Conservation (phyloP, 305 asterid genomes). For the Solanum hybrid region DNA sequence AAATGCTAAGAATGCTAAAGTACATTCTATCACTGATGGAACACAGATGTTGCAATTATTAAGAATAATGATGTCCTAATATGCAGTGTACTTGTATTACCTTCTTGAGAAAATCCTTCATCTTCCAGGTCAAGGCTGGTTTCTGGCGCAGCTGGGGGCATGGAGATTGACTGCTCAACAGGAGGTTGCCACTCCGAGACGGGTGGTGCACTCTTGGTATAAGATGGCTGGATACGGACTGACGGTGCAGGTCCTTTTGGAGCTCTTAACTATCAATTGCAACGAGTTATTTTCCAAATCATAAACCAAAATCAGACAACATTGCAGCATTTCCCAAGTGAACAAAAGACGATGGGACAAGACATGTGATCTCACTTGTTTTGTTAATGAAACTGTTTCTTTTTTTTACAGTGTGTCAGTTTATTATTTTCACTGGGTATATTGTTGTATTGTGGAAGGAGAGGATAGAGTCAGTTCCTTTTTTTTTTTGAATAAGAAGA, state of each 20-base stretch:
- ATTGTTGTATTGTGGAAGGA: neutral
- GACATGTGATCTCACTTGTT: neutral
- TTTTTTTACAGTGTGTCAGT: neutral
- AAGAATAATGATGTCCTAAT: neutral
- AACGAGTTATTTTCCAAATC: constrained; percentile 7
- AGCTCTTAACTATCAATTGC: constrained; percentile 39
- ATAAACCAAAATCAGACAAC: constrained; percentile 2
- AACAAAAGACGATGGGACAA: neutral
- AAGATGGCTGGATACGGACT: constrained; percentile 33
- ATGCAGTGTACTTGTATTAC: neutral
- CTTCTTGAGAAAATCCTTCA: constrained; percentile 27
- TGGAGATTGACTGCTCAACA: constrained; percentile 22
- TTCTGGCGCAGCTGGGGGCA: neutral
- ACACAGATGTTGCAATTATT: neutral
- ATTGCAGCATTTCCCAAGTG: neutral
- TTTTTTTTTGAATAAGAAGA: neutral
- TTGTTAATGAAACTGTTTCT: neutral
- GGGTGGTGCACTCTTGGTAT: constrained; percentile 37
- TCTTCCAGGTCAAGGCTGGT: constrained; percentile 26
- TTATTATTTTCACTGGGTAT: neutral
- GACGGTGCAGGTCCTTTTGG: constrained; percentile 52
- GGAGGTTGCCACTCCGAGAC: constrained; percentile 41
- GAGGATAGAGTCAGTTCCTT: neutral
- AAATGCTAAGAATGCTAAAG: neutral
- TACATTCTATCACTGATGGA: neutral